phyloP scores from a whole-genome alignment of 164 flowering plant species.

The Nymphaea colorata region DNA sequence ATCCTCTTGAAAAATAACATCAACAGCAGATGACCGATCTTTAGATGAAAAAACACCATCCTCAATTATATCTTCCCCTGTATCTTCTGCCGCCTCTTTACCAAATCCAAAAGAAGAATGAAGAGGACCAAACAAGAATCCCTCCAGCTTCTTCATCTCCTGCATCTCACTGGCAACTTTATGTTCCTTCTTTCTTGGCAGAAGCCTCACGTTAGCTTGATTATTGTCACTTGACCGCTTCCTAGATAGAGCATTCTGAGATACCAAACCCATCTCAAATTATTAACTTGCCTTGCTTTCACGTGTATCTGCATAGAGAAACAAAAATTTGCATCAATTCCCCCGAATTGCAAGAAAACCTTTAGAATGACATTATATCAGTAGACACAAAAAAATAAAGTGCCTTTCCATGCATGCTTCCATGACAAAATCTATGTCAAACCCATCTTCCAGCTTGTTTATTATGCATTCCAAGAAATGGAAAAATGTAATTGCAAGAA shows the following conservation, averaged over 20 bases:
- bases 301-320: too few relatives aligned
- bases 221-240: background rate
- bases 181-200: constrained; percentile 14
- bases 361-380: too few relatives aligned
- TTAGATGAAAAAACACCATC: constrained; percentile 30
- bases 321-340: too few relatives aligned
- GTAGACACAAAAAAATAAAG: too few relatives aligned
- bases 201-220: constrained; percentile 10
- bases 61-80: constrained; percentile 8
- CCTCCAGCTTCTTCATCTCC: constrained; percentile 62
- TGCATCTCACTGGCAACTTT: constrained; percentile 21
- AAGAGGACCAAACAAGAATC: constrained; percentile 53
- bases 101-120: constrained; percentile 60
- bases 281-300: too few relatives aligned
- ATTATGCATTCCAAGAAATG: too few relatives aligned
- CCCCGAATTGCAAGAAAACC: too few relatives aligned
- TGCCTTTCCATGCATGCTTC: too few relatives aligned
- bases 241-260: constrained; percentile 33
- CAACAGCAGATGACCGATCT: constrained; percentile 30
- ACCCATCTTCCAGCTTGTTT: too few relatives aligned
- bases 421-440: too few relatives aligned
- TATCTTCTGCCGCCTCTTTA: constrained; percentile 31
- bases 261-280: constrained; percentile 38
- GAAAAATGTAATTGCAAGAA: too few relatives aligned
- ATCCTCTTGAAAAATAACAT: constrained; percentile 25